phyloP scores from a whole-genome alignment of 108 stramenopile species.

The Fragilaria crotonensis region DNA sequence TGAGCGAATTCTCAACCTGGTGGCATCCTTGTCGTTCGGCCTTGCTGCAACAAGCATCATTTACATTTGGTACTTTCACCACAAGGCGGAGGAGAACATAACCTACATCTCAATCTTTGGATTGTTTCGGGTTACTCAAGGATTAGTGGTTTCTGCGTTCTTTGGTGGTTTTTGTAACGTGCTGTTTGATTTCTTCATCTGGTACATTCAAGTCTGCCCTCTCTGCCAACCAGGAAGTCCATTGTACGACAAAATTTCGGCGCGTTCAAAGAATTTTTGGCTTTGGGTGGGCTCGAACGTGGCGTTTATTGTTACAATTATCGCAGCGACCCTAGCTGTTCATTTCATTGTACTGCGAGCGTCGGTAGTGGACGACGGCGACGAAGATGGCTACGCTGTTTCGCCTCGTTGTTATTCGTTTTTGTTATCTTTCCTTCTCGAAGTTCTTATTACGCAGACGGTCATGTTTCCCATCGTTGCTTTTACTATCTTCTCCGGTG shows the following conservation, averaged over 20 bases:
- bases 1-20: constrained; percentile 7
- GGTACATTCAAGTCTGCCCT: constrained; percentile 5
- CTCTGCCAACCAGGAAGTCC: constrained; percentile 2
- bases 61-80: constrained; percentile 2
- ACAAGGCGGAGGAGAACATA: neutral
- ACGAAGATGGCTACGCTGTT: constrained; percentile 15
- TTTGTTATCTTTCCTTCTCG: constrained; percentile 24
- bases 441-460: constrained; percentile 21
- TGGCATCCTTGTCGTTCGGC: constrained; percentile 5
- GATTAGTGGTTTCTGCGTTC: neutral
- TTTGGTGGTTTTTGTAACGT: constrained; percentile 4
- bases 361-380: constrained; percentile 4
- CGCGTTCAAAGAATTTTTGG: neutral
- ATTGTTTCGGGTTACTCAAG: constrained; percentile 1
- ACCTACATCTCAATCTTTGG: neutral
- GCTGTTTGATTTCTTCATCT: constrained; percentile 6
- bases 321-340: neutral
- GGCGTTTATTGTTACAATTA: neutral
- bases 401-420: constrained; percentile 18
- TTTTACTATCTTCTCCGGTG: constrained; percentile 21
- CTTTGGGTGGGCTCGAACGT: constrained; percentile 4
- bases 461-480: constrained; percentile 30
- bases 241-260: neutral
- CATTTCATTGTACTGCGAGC: constrained; percentile 1
- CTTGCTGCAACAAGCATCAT: neutral